phyloP scores from a whole-genome alignment of 768 basidiomycete genomes.

The Boletellus sp. region DNA sequence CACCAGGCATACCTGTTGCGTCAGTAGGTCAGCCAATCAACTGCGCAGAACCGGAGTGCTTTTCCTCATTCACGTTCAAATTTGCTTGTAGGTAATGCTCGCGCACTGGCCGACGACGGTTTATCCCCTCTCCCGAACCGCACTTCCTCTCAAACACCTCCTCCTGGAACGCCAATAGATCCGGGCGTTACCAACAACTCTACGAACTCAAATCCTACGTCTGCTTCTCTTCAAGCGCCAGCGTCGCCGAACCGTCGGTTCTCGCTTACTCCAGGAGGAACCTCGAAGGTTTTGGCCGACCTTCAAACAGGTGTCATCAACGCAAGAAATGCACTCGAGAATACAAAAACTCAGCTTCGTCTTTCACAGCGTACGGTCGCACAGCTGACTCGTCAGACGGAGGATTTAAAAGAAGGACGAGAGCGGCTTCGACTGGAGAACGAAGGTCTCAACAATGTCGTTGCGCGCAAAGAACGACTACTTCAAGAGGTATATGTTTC shows the following conservation, averaged over 20 bases:
- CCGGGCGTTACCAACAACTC: constrained; percentile 26
- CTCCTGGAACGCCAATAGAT: constrained; percentile 35
- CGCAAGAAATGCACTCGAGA: constrained; percentile 78
- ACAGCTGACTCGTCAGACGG: constrained; percentile 78
- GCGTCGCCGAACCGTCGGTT: constrained; percentile 50
- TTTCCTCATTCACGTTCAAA: constrained; percentile 19
- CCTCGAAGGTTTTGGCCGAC: constrained; percentile 85
- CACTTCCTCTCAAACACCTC: constrained; percentile 30
- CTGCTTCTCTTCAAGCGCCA: constrained; percentile 41
- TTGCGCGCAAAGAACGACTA: constrained; percentile 81
- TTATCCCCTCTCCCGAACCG: constrained; percentile 33
- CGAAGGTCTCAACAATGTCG: constrained; percentile 84
- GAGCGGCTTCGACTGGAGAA: constrained; percentile 82
- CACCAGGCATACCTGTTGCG: constrained; percentile 68
- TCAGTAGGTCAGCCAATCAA: constrained; percentile 60
- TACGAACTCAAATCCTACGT: constrained; percentile 33
- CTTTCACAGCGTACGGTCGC: constrained; percentile 81
- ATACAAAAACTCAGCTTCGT: constrained; percentile 78
- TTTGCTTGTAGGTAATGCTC: constrained; percentile 65
- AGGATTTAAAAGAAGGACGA: constrained; percentile 84
- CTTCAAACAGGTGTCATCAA: constrained; percentile 80
- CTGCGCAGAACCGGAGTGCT: neutral
- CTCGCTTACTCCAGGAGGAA: constrained; percentile 71
- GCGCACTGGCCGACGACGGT: constrained; percentile 76
- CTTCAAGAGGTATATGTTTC: constrained; percentile 68